These are phyloP conservation scores for Didymella keratinophila DNA, from an alignment of 2,329 filamentous ascomycete genomes.

Conservation along the genomic window DNA sequence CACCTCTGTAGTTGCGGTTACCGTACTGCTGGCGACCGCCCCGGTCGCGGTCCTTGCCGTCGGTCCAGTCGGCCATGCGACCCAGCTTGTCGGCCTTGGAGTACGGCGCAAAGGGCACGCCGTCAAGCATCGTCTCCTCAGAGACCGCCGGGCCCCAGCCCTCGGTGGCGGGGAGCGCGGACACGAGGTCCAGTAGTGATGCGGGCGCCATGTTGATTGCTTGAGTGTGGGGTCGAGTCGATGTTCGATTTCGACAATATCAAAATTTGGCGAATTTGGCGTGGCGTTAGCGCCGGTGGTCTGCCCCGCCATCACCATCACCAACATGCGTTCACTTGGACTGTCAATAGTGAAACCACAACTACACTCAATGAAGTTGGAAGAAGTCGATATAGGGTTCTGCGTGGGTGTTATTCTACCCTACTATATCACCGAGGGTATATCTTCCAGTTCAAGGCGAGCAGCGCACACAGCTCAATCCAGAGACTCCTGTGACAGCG, in stretches of 20 bases:
- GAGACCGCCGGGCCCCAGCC: slow-evolving; percentile 85
- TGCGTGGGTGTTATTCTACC: not conserved
- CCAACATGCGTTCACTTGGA: not conserved
- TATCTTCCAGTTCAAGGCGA: not conserved
- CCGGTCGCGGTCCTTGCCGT: slow-evolving; percentile 81
- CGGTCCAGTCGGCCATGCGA: slow-evolving; percentile 99
- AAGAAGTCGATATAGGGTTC: not conserved
- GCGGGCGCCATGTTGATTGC: slow-evolving; percentile 54
- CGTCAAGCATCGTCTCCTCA: slow-evolving; percentile 86
- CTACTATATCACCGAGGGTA: not conserved
- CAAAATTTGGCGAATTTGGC: slow-evolving; percentile 23
- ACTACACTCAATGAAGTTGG: not conserved
- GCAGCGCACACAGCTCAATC: not conserved
- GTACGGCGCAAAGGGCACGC: slow-evolving; percentile 96
- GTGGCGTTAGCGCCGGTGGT: slow-evolving; percentile 15
- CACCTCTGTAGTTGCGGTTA: slow-evolving; percentile 91
- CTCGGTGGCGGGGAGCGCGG: slow-evolving; percentile 55
- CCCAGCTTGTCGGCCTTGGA: slow-evolving; percentile 98
- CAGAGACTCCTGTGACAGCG: slow-evolving; percentile 15
- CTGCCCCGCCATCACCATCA: slow-evolving; percentile 14
- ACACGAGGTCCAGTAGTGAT: slow-evolving; percentile 58
- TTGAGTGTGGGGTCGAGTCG: slow-evolving; percentile 21
- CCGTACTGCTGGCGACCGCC: slow-evolving; percentile 83
- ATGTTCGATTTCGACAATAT: slow-evolving; percentile 22
- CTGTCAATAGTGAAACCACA: not conserved